phyloP scores from a whole-genome alignment of 805 yeast species.

The Yamadazyma laniorum region DNA sequence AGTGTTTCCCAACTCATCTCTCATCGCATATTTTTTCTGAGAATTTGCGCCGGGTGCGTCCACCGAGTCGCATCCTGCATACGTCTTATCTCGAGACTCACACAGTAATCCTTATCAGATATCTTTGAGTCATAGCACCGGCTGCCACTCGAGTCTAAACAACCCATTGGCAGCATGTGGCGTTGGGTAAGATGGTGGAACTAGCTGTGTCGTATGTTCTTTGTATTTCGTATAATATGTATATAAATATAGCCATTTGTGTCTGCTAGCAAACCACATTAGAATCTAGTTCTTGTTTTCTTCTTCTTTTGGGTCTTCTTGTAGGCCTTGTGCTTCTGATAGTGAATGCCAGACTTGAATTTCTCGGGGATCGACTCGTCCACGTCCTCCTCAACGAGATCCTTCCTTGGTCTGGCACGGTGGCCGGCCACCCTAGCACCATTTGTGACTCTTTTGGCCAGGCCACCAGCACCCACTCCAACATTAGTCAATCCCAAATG shows the following conservation, averaged over 20 bases:
- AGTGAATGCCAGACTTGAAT: conserved; percentile 18
- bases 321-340: conserved; percentile 17
- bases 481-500: neutral
- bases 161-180: too few relatives aligned
- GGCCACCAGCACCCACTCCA: neutral
- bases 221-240: too few relatives aligned
- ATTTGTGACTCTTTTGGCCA: too few relatives aligned
- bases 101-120: neutral
- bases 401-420: neutral
- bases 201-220: too few relatives aligned
- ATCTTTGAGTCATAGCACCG: too few relatives aligned
- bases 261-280: too few relatives aligned
- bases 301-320: conserved; percentile 15
- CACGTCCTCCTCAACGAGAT: conserved; percentile 3
- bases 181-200: too few relatives aligned
- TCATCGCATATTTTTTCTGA: conserved; percentile 6
- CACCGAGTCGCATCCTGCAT: conserved; percentile 4
- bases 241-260: too few relatives aligned
- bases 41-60: neutral
- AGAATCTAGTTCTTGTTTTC: conserved; percentile 4
- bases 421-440: neutral
- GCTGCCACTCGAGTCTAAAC: too few relatives aligned
- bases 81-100: conserved; percentile 4
- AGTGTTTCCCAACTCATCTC: conserved; percentile 5
- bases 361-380: conserved; percentile 14